Evolutionary conservation across 83 land plant species (phyloP), one percentile per base, ranked within the genome.

Genomic region (Thuja plicata): DNA sequence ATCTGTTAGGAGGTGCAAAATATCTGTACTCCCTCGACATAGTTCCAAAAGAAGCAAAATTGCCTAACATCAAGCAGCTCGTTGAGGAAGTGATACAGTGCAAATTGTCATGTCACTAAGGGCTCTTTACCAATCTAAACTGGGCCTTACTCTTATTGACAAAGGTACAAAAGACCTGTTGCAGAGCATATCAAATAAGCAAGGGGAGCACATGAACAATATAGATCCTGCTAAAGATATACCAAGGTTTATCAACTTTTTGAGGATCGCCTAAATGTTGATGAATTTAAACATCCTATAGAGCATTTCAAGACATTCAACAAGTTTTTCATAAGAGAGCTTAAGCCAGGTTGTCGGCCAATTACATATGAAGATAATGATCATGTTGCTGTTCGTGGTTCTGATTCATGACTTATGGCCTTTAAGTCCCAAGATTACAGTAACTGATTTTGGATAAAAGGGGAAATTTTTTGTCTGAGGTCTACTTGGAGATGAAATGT

Each of bases 381-480:
- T 2, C 40, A 38, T 38, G 40, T 38, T 38, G 40, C 2, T 38
- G 40, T 38, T 38, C 2, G 40, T 38, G 40, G 40, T 38, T 0
- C 2, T 38, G 40, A 38, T 38, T 38, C 40, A 38, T 2, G 40
- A 38, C 40, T 97, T 55, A 98, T 91, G 40, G 40, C 2, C 81
- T 98, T 96, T 89, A 91, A 92, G 89, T 91, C 94, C 10, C 88
- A 89, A 74, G 92, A 91, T 89, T 97, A 97, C 83, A 90, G 96
- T 76, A 80, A 90, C 66, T 94, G 99, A 60, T 96, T 98, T 84
- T 98, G 99, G 99, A 97, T 98, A 35, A 98, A 98, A 97, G 99
- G 99, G 99, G 2, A 93, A 96, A 45, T 98, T 98, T 89, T 98
- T 97, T 70, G 85, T 96, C 12, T 84, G 93, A 90, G 99, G 99